Evolutionary conservation across 108 stramenopile species (phyloP).

Genomic region (Stephanodiscus triporus): DNA sequence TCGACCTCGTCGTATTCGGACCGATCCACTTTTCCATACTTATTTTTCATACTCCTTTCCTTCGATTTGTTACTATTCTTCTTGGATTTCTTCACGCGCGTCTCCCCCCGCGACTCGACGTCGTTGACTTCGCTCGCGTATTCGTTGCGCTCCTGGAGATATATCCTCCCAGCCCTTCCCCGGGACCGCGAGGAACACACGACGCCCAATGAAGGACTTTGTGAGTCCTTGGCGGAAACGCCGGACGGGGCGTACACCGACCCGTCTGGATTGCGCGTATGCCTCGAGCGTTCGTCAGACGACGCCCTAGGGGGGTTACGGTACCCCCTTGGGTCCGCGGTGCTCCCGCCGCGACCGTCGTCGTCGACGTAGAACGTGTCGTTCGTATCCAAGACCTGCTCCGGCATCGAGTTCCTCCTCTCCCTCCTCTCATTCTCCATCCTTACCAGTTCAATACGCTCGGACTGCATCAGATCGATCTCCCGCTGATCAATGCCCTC

Average conservation of each 20-base stretch:
- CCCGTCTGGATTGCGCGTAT: background rate
- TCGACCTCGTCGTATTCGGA: constrained; percentile 7
- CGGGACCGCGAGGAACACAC: too few species aligned
- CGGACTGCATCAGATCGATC: constrained; percentile 44
- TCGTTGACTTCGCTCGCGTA: background rate
- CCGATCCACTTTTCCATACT: constrained; percentile 6
- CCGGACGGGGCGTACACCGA: background rate
- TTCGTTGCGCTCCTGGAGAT: background rate
- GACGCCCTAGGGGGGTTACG: background rate
- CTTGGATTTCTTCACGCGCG: background rate
- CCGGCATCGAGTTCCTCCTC: constrained; percentile 25
- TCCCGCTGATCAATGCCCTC: constrained; percentile 48
- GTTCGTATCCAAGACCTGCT: constrained; percentile 36
- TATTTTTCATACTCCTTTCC: constrained; percentile 11
- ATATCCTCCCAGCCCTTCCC: background rate
- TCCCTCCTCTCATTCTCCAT: constrained; percentile 39
- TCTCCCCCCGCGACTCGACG: background rate
- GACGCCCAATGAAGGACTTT: too few species aligned
- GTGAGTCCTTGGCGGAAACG: background rate
- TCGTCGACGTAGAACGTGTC: constrained; percentile 3
- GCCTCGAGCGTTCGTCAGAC: background rate
- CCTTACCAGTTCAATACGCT: constrained; percentile 28
- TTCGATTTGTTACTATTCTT: constrained; percentile 4
- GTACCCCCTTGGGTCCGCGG: background rate
- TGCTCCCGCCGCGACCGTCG: background rate